These are phyloP conservation scores for Eutrema yunnanense DNA, from an alignment of 345 rosid genomes.

Conservation along the genomic window DNA sequence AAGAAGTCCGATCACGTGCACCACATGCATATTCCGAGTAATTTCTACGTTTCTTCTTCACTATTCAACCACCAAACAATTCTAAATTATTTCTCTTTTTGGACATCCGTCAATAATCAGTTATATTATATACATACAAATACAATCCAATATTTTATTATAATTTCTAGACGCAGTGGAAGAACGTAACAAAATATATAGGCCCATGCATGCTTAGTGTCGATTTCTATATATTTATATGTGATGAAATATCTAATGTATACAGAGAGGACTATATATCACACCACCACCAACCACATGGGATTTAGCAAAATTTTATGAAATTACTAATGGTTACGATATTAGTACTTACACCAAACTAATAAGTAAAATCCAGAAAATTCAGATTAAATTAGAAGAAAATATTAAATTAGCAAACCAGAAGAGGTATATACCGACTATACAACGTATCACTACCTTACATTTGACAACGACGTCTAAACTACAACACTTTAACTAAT, in stretches of 20 bases:
- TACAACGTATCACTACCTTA: slow-evolving; percentile 2
- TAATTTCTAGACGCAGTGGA: neutral
- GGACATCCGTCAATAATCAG: neutral
- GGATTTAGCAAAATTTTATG: neutral
- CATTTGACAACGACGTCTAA: slow-evolving; percentile 5
- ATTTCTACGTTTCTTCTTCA: slow-evolving; percentile 29
- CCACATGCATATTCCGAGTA: slow-evolving; percentile 8
- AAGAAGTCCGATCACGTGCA: slow-evolving; percentile 15
- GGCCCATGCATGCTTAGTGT: slow-evolving; percentile 11
- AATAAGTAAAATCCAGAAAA: neutral
- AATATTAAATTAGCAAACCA: neutral
- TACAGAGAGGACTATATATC: neutral
- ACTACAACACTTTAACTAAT: neutral
- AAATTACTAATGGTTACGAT: neutral
- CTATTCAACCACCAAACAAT: neutral
- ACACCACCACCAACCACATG: neutral
- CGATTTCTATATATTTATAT: neutral
- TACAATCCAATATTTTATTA: neutral
- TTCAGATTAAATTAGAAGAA: neutral
- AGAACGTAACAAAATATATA: neutral
- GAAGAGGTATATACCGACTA: neutral
- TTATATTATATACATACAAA: neutral
- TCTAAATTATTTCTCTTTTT: neutral
- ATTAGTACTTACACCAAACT: neutral
- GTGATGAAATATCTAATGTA: neutral